Conservation (phyloP, 345 rosid genomes). For the Ceriops zippeliana region DNA sequence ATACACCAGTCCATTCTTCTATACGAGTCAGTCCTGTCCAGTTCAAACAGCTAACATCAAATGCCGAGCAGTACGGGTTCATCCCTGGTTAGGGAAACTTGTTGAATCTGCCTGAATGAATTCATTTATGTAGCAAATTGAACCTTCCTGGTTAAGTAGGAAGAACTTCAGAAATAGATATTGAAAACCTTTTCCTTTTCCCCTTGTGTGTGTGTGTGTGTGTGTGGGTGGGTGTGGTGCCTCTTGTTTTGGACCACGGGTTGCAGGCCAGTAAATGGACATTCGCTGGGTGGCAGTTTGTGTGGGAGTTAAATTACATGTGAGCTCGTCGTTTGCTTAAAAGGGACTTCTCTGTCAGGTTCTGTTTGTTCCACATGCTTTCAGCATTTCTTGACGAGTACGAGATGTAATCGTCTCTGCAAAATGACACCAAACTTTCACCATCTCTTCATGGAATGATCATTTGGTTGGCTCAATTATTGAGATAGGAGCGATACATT, state of each 20-base stretch:
- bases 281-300: conserved; percentile 14
- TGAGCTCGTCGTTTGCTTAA: conserved; percentile 10
- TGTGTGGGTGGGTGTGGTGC: neutral
- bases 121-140: conserved; percentile 27
- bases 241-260: conserved; percentile 22
- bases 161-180: conserved; percentile 21
- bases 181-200: neutral
- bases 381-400: neutral
- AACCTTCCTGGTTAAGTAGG: conserved; percentile 17
- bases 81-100: conserved; percentile 18
- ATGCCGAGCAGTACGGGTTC: conserved; percentile 15
- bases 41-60: conserved; percentile 32
- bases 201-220: neutral
- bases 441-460: too few relatives aligned
- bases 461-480: neutral
- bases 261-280: conserved; percentile 18
- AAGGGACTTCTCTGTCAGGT: conserved; percentile 18
- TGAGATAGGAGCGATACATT: neutral
- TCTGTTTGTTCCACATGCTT: conserved; percentile 14
- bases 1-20: conserved; percentile 26
- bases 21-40: conserved; percentile 18
- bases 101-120: conserved; percentile 27
- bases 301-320: conserved; percentile 12
- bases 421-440: too few relatives aligned
- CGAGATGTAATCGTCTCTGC: conserved; percentile 3